Percentiles rank a stretch among this genome's conserved stretches.
Evolutionary conservation across 192 early-diverging fungal genomes (phyloP).

Genomic region (Backusella luteola): DNA sequence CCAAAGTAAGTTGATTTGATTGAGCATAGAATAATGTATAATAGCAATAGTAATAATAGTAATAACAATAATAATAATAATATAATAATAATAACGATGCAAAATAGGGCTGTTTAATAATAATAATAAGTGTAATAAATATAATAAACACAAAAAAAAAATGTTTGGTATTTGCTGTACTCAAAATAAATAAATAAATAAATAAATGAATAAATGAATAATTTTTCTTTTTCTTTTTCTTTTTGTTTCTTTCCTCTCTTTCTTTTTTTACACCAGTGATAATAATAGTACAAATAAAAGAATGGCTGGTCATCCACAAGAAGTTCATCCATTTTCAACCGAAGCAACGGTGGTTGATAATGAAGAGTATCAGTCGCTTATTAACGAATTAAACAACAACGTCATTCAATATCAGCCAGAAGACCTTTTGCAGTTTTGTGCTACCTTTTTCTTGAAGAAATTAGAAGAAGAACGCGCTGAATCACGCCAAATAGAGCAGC

Average conservation of each 20-base stretch:
- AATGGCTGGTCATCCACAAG: neutral
- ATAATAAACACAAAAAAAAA: neutral
- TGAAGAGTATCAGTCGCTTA: constrained; percentile 54
- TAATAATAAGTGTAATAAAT: neutral
- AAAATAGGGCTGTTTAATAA: neutral
- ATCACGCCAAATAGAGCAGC: neutral
- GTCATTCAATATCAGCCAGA: constrained; percentile 75
- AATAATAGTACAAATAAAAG: neutral
- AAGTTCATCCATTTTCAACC: neutral
- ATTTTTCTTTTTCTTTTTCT: constrained; percentile 2
- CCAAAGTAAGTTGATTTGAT: constrained; percentile 42
- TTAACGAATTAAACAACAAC: constrained; percentile 82
- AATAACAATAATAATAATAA: neutral
- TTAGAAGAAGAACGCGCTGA: constrained; percentile 72
- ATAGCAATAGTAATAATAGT: neutral
- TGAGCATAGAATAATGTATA: neutral
- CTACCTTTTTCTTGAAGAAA: constrained; percentile 83
- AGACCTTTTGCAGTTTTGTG: constrained; percentile 92
- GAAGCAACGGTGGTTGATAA: neutral
- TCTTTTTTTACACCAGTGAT: neutral
- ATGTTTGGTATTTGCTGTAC: neutral
- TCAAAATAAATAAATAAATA: constrained; percentile 9
- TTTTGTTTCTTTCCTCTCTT: neutral
- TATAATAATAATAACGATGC: neutral
- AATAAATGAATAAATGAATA: neutral